Base-by-base conservation (phyloP, 768 basidiomycete species). In the Boletales sp. region DNA sequence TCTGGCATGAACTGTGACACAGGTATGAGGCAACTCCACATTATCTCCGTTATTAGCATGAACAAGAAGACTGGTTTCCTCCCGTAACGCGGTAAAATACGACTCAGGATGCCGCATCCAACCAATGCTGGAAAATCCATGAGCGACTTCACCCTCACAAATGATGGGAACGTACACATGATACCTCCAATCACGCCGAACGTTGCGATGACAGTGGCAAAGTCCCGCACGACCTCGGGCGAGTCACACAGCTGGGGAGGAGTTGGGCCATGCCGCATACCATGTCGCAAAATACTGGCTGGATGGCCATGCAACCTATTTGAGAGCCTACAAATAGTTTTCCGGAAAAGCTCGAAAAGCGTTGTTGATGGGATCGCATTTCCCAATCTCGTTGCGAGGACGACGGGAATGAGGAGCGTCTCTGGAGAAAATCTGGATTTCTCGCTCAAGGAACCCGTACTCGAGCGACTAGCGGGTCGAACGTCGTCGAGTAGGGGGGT, bases 281-380 rank as follows among this genome's bases (percentile, higher is more conserved):
- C 5, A 28, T 28, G 25, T 19, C 45, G 38, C 10, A 55, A 47
- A 10, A 65, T 39, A 5, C 33, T 13, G 13, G 34, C 36, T 12
- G 50, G 44, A 46, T 49, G 18, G 19, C 49, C 42, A 19, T 62
- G 59, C 2, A 48, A 40, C 1, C 12, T 40, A 30, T 56, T 57
- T 57, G 66, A 70, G 17, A 54, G 12, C 30, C 53, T 56, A 55
- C 69, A 70, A 33, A 68, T 47, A 15, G 58, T 43, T 39, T 54
- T 57, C 30, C 67, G 63, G 2, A 65, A 11, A 10, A 69, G 51
- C 12, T 58, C 60, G 12, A 65, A 36, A 15, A 62, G 39, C 7
- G 69, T 70, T 1, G 69, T 66, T 2, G 53, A 15, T 17, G 61
- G 48, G n/a, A 70, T 49, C 10, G 36, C 40, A 4, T 12, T 40